These are phyloP conservation scores for Aegilops tauschii DNA, from an alignment of 176 grass and related monocot genomes.

Conservation along the genomic window DNA sequence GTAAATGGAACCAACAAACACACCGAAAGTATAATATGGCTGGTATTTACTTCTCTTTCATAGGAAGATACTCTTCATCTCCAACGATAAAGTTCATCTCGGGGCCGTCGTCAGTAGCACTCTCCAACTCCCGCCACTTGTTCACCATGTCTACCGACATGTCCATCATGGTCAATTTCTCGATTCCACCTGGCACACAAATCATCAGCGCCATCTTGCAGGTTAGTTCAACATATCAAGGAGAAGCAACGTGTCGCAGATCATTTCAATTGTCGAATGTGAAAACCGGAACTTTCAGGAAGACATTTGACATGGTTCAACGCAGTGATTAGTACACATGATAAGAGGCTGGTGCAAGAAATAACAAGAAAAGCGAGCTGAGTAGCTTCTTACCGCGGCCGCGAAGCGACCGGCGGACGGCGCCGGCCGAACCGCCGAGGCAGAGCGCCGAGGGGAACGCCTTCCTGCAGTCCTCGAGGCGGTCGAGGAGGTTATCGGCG, in stretches of 20 bases:
- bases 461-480: conserved; percentile 85
- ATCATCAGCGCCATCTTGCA: background rate
- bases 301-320: background rate
- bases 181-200: conserved; percentile 70
- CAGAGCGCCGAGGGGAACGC: conserved; percentile 71
- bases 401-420: conserved; percentile 64
- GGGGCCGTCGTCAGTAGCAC: conserved; percentile 17
- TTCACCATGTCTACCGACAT: conserved; percentile 87
- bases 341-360: background rate
- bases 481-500: conserved; percentile 81
- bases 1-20: background rate
- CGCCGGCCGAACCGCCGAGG: conserved; percentile 68
- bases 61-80: conserved; percentile 87
- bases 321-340: background rate
- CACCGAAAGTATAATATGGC: background rate
- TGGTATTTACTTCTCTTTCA: conserved; percentile 71
- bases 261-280: background rate
- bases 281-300: background rate
- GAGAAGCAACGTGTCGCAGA: background rate
- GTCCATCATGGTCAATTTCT: conserved; percentile 96
- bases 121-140: conserved; percentile 57
- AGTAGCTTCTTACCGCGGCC: conserved; percentile 68
- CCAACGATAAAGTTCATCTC: conserved; percentile 66
- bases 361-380: background rate
- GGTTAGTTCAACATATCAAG: conserved; percentile 4